Base-by-base conservation (phyloP, 1,139 yeast species). In the Suhomyces atakaporum region DNA sequence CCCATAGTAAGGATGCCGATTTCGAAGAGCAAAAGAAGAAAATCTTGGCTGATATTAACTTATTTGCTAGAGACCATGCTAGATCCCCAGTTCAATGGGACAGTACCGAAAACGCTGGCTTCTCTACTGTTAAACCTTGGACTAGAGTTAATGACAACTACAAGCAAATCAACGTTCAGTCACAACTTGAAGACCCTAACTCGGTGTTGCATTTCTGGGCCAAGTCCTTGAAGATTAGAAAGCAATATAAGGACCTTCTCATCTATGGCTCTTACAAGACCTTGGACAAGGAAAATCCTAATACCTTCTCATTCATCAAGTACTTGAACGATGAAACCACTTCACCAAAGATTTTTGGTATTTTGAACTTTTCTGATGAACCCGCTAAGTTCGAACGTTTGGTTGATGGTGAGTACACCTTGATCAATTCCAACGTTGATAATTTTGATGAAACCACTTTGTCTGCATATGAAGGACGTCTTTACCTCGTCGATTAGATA, bases 1-100 rank as follows among this genome's bases (percentile, higher is more conserved):
- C 51, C 20, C 43, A 56, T 31, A 69, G 64, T 20, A 53, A 66
- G 13, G 59, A 60, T 19, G 51, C 62, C 10, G 59, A 53, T 36
- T 50, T 53, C 33, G 45, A 54, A 20, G 60, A 58, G 27, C 56
- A 58, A 42, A 53, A 58, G 41, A 47, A 53, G 27, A 45, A 48
- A 31, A 56, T 64, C 37, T 44, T 70, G 59, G 64, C 65, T 38
- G 51, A 46, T 19, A 54, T 71, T 40, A 58, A 61, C 39, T 49
- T 69, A 35, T 42, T 69, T 13, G 74, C 78, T 9, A 64, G 82
- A 53, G 82, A 77, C 50, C 67, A 79, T 47, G 73, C 81, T 5
- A 66, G 84, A 53, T 66, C 80, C 6, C 84, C 84, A 21, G 74
- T 78, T 45, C 83, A 76, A 51, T 78, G 84, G 84, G 72, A 69